Evolutionary conservation across 345 rosid genomes (phyloP).

Genomic region (Eucalyptus pauciflora): DNA sequence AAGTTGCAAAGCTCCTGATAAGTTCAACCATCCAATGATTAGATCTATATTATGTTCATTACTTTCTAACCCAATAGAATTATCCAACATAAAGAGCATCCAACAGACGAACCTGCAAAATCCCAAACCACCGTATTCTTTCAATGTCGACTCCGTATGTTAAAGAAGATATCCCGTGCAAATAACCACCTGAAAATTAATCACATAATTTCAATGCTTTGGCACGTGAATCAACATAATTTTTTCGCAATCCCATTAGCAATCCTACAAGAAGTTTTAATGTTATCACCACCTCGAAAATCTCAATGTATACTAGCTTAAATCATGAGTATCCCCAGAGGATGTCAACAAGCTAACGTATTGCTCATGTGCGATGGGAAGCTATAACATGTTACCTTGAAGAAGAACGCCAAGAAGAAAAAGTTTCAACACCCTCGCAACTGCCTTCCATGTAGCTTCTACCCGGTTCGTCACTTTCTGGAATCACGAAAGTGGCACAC

Average conservation of each 20-base stretch:
- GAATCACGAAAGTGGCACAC: background rate
- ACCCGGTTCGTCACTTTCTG: slow-evolving; percentile 25
- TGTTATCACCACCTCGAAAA: background rate
- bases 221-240: background rate
- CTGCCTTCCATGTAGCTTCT: slow-evolving; percentile 24
- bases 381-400: slow-evolving; percentile 18
- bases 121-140: slow-evolving; percentile 35
- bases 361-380: background rate
- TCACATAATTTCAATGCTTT: background rate
- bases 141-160: slow-evolving; percentile 35
- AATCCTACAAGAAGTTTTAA: background rate
- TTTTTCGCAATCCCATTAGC: background rate
- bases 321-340: background rate
- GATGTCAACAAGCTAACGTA: background rate
- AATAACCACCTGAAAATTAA: slow-evolving; percentile 27
- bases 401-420: slow-evolving; percentile 30
- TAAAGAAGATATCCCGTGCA: slow-evolving; percentile 26
- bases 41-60: background rate
- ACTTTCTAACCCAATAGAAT: background rate
- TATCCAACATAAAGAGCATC: background rate
- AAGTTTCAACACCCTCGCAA: slow-evolving; percentile 19
- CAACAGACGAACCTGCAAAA: slow-evolving; percentile 22
- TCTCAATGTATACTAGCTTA: no score
- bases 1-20: background rate
- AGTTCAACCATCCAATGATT: background rate